Percentiles rank a stretch among this genome's conserved stretches.
These are phyloP conservation scores for Cutaneotrichosporon mucoides DNA, from an alignment of 1,284 basidiomycete species.

Conservation along the genomic window DNA sequence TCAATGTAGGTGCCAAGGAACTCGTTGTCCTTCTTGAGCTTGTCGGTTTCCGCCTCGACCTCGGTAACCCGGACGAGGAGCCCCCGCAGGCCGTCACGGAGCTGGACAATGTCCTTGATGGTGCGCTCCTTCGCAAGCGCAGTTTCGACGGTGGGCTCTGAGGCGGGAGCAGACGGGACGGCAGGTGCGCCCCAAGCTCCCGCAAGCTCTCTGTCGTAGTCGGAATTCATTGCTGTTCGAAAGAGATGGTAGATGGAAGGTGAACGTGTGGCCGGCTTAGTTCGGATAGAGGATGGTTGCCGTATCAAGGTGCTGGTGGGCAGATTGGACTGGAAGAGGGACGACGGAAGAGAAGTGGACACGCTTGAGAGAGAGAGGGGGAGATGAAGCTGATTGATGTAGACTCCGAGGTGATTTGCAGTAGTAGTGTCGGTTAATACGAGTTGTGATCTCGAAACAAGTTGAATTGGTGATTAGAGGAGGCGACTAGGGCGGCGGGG, in stretches of 20 bases:
- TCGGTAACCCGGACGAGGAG: slow-evolving; percentile 39
- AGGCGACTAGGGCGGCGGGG: no score
- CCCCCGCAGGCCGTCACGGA: slow-evolving; percentile 42
- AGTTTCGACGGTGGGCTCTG: slow-evolving; percentile 32
- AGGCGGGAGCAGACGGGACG: neutral
- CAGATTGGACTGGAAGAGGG: no score
- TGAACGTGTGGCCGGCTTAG: neutral
- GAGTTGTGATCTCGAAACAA: no score
- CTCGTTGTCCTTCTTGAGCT: slow-evolving; percentile 43
- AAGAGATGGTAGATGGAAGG: neutral
- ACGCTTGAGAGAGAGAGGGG: neutral
- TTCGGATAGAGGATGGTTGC: no score
- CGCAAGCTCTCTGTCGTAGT: slow-evolving; percentile 12
- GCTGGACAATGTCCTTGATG: slow-evolving; percentile 42
- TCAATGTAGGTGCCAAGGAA: slow-evolving; percentile 47
- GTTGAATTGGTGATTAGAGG: no score
- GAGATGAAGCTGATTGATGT: neutral
- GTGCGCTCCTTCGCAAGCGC: slow-evolving; percentile 41
- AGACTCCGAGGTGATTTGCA: no score
- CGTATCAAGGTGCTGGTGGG: no score
- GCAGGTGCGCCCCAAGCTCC: slow-evolving; percentile 16
- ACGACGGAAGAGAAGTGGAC: neutral
- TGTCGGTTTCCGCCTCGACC: slow-evolving; percentile 44
- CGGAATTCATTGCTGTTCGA: neutral
- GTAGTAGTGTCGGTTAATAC: no score